Base-by-base conservation (phyloP, 768 basidiomycete species). In the Amanita polypyramis region DNA sequence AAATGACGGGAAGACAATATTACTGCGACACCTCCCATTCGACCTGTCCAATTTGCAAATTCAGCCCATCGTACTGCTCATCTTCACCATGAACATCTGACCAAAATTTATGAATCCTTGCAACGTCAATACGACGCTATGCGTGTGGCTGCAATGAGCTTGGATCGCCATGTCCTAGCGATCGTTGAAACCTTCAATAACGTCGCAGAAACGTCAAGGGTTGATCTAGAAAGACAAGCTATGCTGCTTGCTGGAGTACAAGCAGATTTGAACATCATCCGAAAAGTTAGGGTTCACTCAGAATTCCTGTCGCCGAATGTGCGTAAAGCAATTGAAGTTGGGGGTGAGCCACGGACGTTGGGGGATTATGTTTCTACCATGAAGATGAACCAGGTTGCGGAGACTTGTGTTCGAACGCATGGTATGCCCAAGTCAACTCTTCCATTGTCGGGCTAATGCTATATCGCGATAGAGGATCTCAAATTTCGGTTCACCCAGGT, bases 331-430 rank as follows among this genome's bases (percentile, higher is more conserved):
- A 84, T 88, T 37, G 84, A 88, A 50, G 69, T 74, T 0, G 88
- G 85, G 2, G 80, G 80, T 48, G 74, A 69, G 47, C 74, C 74
- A 11, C 70, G 88, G 38, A 84, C 82, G 9, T 62, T 92, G 34
- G 85, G 82, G 9, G 86, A 87, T 59, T 92, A 90, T 61, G 86
- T 92, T 20, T 82, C 82, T 12, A 74, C 70, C 54, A 75, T 69
- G 43, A 87, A 82, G 66, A 92, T 92, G 88, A 74, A 70, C 55
- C 76, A 85, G 58, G 88, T 92, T 1, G 84, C 79, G 2, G 83
- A 83, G 12, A 77, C 74, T 3, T 89, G 86, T 65, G 58, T 67
- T 12, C 72, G 73, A 41, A 79, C 82, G 20, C 83, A 90, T 67
- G 76, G 86, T 85, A 50, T 34, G 75, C 67, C 19, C 19, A 17